Conservation (phyloP, 2,329 filamentous ascomycete species). For the Pseudocercospora crystallina region DNA sequence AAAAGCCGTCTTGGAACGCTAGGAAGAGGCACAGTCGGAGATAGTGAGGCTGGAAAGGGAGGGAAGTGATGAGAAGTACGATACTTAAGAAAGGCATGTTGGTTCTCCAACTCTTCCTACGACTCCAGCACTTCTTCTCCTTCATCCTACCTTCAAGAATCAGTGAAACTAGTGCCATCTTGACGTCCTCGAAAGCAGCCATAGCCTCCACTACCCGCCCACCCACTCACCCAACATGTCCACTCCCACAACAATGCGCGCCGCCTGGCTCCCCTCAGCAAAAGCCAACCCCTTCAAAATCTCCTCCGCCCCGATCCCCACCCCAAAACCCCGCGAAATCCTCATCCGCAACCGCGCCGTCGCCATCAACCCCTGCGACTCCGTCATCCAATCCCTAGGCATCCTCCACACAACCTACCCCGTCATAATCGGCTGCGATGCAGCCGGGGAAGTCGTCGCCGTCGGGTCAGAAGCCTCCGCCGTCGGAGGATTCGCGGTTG, state of each 20-base stretch:
- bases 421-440: slow-evolving; percentile 30
- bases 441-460: slow-evolving; percentile 29
- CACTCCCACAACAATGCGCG: slow-evolving; percentile 16
- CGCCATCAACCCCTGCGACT: slow-evolving; percentile 44
- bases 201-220: too few species aligned
- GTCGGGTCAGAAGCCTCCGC: slow-evolving; percentile 23
- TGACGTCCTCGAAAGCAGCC: too few species aligned
- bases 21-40: background rate
- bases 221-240: background rate
- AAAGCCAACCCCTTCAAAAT: slow-evolving; percentile 23
- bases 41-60: background rate
- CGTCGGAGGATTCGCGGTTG: background rate
- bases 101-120: too few species aligned
- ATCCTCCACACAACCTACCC: slow-evolving; percentile 29
- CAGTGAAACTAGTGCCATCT: background rate
- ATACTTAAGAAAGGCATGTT: too few species aligned
- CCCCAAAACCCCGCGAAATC: slow-evolving; percentile 31
- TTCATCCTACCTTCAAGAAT: background rate
- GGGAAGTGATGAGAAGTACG: too few species aligned
- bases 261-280: slow-evolving; percentile 23
- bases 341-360: slow-evolving; percentile 39
- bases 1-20: background rate
- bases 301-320: slow-evolving; percentile 22
- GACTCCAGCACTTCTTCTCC: background rate
- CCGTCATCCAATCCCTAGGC: slow-evolving; percentile 32